A percentile compares a stretch with the other conserved stretches of the same genome.
phyloP scores from a whole-genome alignment of 2,329 filamentous ascomycete species.

The Beauveria pseudobassiana region DNA sequence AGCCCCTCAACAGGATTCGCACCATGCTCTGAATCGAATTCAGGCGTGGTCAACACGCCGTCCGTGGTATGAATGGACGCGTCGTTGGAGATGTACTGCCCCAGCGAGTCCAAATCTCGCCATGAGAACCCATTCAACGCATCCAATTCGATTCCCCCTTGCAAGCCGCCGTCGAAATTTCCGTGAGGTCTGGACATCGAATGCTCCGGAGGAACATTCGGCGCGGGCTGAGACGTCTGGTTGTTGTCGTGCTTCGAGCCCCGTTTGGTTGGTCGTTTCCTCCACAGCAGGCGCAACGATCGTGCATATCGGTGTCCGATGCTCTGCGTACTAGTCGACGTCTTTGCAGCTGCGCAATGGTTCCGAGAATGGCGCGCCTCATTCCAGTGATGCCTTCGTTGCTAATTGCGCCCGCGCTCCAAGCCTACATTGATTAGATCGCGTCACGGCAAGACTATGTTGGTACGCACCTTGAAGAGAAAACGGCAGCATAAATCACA shows the following conservation, averaged over 20 bases:
- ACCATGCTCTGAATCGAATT: slow-evolving; percentile 21
- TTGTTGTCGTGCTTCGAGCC: slow-evolving; percentile 12
- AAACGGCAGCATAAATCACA: slow-evolving; percentile 56
- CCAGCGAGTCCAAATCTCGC: slow-evolving; percentile 52
- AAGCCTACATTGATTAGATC: slow-evolving; percentile 29
- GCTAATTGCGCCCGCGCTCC: slow-evolving; percentile 52
- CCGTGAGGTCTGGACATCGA: not conserved
- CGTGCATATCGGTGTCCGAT: slow-evolving; percentile 55
- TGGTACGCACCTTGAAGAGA: slow-evolving; percentile 48
- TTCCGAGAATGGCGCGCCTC: slow-evolving; percentile 48
- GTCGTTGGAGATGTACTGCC: slow-evolving; percentile 38
- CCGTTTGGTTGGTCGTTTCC: slow-evolving; percentile 23
- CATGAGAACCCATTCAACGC: slow-evolving; percentile 52
- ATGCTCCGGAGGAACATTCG: slow-evolving; percentile 22
- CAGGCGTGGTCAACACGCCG: slow-evolving; percentile 19
- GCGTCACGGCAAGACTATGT: not conserved
- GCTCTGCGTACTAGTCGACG: slow-evolving; percentile 49
- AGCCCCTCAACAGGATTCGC: slow-evolving; percentile 7
- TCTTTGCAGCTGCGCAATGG: slow-evolving; percentile 51
- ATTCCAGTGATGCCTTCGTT: slow-evolving; percentile 47
- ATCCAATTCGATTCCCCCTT: slow-evolving; percentile 31
- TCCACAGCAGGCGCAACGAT: slow-evolving; percentile 53
- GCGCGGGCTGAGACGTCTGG: slow-evolving; percentile 17
- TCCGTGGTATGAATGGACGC: slow-evolving; percentile 17
- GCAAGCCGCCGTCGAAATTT: slow-evolving; percentile 14